A percentile compares a stretch with the other conserved stretches of the same genome.
These are phyloP conservation scores for Esteya vermicola DNA, from an alignment of 2,329 filamentous ascomycete genomes.

Conservation along the genomic window DNA sequence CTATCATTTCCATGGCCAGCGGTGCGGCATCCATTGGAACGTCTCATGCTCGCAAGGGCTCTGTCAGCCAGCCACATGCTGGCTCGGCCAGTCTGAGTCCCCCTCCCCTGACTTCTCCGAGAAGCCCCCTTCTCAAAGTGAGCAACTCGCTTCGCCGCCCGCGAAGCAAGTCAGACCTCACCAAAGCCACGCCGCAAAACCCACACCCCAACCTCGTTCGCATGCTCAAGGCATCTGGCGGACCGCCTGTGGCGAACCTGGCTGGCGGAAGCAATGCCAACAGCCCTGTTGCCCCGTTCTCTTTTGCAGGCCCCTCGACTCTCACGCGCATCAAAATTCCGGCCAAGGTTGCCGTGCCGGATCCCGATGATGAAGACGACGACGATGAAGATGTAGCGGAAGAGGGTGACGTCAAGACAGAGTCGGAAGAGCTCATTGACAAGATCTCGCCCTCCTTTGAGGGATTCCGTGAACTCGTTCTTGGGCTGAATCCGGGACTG, in stretches of 20 bases:
- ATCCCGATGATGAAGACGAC: constrained; percentile 36
- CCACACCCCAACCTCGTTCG: constrained; percentile 27
- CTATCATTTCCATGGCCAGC: constrained; percentile 39
- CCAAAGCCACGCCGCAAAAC: constrained; percentile 24
- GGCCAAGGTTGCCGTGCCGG: constrained; percentile 8
- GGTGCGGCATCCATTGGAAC: constrained; percentile 41
- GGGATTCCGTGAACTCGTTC: constrained; percentile 64
- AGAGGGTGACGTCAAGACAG: constrained; percentile 46
- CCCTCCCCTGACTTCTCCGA: constrained; percentile 23
- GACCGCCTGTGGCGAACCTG: constrained; percentile 36
- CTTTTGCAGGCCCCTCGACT: neutral
- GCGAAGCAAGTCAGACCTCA: constrained; percentile 40
- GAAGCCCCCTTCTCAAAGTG: constrained; percentile 33
- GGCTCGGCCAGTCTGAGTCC: constrained; percentile 20
- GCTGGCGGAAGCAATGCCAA: constrained; percentile 21
- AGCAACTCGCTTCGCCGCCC: constrained; percentile 36
- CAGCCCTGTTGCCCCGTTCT: neutral
- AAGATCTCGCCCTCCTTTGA: constrained; percentile 57
- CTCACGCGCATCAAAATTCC: constrained; percentile 6
- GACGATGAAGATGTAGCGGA: constrained; percentile 45
- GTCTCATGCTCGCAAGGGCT: constrained; percentile 42
- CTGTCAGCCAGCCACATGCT: constrained; percentile 28
- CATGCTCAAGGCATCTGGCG: constrained; percentile 38
- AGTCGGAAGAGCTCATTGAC: constrained; percentile 47
- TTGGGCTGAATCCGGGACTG: constrained; percentile 60